Base-by-base conservation (phyloP, 2,329 filamentous ascomycete genomes). In the Thermomyces lanuginosus region DNA sequence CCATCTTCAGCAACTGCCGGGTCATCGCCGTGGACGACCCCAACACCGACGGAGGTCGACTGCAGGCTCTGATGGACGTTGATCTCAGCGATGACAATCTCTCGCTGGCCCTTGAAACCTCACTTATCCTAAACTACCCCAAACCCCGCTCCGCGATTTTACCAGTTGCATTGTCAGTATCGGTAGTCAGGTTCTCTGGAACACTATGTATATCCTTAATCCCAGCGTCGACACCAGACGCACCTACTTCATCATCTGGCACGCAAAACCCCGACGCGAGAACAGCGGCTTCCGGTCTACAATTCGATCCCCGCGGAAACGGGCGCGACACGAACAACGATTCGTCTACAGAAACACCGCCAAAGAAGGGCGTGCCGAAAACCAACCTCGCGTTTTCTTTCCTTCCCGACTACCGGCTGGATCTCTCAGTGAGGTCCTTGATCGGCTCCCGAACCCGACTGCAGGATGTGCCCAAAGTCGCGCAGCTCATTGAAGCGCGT, bases 1-100 rank as follows among this genome's bases (percentile, higher is more conserved):
- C 89, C 15, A 98, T 98, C 28, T 92, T 98, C 53, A 93, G 84
- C 60, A 98, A 98, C 52, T 95, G 89, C 46, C 73, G 89, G 32
- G 78, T 98, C 29, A 93, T 93, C 34, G 82, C 84, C 2, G 80
- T 93, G 0, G 58, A 61, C 28, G 58, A 62, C 19, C 53, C 56
- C 4, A 57, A 55, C 35, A 60, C 61, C 17, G 68, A 71, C 28
- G 81, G 82, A 12, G 76, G 76, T 1, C 67, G 84, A 20, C 61
- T 98, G 11, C 89, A 98, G 52, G 89, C 89, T 1, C 64, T 84
- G 32, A 92, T 98, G 80, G 89, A 98, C 51, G 84, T 98, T 18
- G 89, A 98, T 50, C 59, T 98, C 32, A 89, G 79, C 53, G 89
- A 63, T 34, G 59, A 98, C 54, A 84, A 92, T 54, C 81, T 98